Conservation (phyloP, 768 basidiomycete species). For the Daedaleopsis sinensis region DNA sequence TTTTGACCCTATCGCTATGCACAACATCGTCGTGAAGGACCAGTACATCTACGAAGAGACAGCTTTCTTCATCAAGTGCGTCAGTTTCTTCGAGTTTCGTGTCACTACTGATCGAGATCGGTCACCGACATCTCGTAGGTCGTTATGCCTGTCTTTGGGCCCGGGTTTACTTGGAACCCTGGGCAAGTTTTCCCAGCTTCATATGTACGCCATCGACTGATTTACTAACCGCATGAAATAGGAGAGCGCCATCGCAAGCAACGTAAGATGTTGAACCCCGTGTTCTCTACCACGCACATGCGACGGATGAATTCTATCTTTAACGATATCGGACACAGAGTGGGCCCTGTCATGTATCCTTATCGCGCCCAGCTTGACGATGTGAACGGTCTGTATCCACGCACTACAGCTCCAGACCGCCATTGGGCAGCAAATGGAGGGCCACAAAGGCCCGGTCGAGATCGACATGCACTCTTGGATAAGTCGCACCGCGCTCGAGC, state of each 20-base stretch:
- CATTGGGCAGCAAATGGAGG: neutral
- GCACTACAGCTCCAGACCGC: neutral
- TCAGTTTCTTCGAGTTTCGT: neutral
- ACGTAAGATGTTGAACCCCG: slow-evolving; percentile 20
- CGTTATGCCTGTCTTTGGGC: slow-evolving; percentile 23
- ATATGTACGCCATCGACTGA: neutral
- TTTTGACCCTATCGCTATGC: slow-evolving; percentile 48
- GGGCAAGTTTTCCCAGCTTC: slow-evolving; percentile 10
- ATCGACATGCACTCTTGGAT: slow-evolving; percentile 15
- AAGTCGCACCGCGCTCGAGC: slow-evolving; percentile 16
- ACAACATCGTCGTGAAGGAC: slow-evolving; percentile 50
- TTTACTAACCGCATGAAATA: neutral
- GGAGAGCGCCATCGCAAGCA: slow-evolving; percentile 34
- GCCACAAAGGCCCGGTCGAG: neutral
- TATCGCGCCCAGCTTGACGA: neutral
- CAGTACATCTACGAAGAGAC: slow-evolving; percentile 22
- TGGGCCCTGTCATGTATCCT: slow-evolving; percentile 1
- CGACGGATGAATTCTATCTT: slow-evolving; percentile 29
- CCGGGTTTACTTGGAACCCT: slow-evolving; percentile 26
- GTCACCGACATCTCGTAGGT: slow-evolving; percentile 5
- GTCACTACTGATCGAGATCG: neutral
- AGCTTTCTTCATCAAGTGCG: slow-evolving; percentile 20
- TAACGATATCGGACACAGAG: slow-evolving; percentile 24
- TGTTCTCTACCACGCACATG: slow-evolving; percentile 33
- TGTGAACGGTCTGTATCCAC: neutral